Evolutionary conservation across 257 asterid species (phyloP).

Genomic region (Salvia splendens): DNA sequence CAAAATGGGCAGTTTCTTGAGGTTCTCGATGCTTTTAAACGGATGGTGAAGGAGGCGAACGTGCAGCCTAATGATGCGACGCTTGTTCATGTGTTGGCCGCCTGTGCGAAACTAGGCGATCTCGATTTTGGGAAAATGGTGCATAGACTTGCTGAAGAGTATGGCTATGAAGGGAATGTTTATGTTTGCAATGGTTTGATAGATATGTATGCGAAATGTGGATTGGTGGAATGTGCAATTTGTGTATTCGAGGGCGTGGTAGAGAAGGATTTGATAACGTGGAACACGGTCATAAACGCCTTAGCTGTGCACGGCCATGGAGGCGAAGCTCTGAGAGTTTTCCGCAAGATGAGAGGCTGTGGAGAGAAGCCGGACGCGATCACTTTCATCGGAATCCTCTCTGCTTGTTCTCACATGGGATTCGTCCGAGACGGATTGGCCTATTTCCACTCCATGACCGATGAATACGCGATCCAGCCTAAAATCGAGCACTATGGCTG

Average conservation of each 20-base stretch:
- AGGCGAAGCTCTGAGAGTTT: slow-evolving; percentile 55
- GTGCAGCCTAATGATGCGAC: slow-evolving; percentile 80
- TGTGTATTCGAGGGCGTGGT: slow-evolving; percentile 57
- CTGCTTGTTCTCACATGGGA: slow-evolving; percentile 90
- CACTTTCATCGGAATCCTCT: slow-evolving; percentile 65
- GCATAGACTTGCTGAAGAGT: slow-evolving; percentile 56
- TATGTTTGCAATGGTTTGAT: slow-evolving; percentile 69
- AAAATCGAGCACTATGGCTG: slow-evolving; percentile 84
- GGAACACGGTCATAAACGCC: slow-evolving; percentile 83
- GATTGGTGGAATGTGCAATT: slow-evolving; percentile 54
- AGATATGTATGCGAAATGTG: slow-evolving; percentile 88
- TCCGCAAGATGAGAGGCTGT: slow-evolving; percentile 52
- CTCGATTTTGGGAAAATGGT: slow-evolving; percentile 78
- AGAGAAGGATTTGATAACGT: slow-evolving; percentile 65
- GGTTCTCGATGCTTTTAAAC: slow-evolving; percentile 57
- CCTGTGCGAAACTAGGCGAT: slow-evolving; percentile 73
- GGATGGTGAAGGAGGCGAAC: slow-evolving; percentile 55
- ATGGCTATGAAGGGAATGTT: slow-evolving; percentile 50
- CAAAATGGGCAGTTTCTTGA: slow-evolving; percentile 45
- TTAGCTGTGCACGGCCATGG: slow-evolving; percentile 86
- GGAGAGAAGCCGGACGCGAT: slow-evolving; percentile 73
- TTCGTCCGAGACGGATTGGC: slow-evolving; percentile 60
- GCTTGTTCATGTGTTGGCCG: slow-evolving; percentile 60
- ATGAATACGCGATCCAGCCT: slow-evolving; percentile 49
- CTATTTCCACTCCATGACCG: slow-evolving; percentile 57